A percentile compares a stretch with the other conserved stretches of the same genome.
Conservation (phyloP, 2,329 filamentous ascomycete species). For the Ceratocystis lukuohia region DNA sequence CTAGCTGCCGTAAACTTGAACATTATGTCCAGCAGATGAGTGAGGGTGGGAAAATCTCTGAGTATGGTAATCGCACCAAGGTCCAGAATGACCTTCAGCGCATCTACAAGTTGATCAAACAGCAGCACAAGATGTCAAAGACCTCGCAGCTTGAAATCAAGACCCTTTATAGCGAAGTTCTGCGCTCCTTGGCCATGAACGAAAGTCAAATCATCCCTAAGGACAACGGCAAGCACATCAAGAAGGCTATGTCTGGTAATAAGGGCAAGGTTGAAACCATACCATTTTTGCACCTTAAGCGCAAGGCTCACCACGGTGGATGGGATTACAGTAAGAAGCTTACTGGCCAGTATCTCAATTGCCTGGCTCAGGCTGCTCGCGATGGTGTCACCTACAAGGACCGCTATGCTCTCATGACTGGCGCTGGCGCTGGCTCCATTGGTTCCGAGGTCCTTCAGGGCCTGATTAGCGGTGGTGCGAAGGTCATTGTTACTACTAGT, state of each 20-base stretch:
- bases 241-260: conserved; percentile 41
- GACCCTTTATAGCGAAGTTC: conserved; percentile 81
- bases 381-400: conserved; percentile 81
- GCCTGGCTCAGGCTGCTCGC: conserved; percentile 76
- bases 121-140: conserved; percentile 96
- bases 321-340: conserved; percentile 99
- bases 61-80: conserved; percentile 96
- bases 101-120: conserved; percentile 96
- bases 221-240: conserved; percentile 56
- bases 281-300: conserved; percentile 92
- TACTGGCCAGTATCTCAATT: conserved; percentile 82
- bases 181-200: conserved; percentile 92
- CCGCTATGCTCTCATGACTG: conserved; percentile 96
- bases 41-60: conserved; percentile 93
- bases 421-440: conserved; percentile 93
- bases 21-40: conserved; percentile 99
- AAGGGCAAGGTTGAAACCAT: conserved; percentile 96
- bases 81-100: conserved; percentile 89
- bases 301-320: conserved; percentile 68
- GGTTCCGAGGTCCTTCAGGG: conserved; percentile 94
- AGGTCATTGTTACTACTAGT: conserved; percentile 92
- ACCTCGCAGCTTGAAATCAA: conserved; percentile 95
- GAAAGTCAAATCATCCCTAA: conserved; percentile 92
- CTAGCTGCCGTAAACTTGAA: conserved; percentile 89
- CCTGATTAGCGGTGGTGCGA: conserved; percentile 88